Percentiles rank a stretch among this genome's conserved stretches.
Evolutionary conservation across 1,284 basidiomycete species (phyloP).

Genomic region (Porogramme epimiltina): DNA sequence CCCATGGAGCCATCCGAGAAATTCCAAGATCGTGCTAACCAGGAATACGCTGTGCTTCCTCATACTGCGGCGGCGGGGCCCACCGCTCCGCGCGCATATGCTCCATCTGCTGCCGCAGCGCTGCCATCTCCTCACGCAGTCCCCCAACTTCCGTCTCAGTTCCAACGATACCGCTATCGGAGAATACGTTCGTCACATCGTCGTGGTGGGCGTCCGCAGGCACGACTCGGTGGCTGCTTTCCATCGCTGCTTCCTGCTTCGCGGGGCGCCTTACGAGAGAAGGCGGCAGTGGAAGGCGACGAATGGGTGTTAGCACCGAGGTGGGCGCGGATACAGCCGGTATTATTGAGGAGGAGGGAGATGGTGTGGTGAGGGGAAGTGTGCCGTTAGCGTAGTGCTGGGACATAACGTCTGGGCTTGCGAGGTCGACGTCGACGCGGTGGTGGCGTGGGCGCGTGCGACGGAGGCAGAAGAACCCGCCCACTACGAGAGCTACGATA

Average conservation of each 20-base stretch:
- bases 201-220: background rate
- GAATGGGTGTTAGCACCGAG: too few species aligned
- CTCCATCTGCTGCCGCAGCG: slow-evolving; percentile 28
- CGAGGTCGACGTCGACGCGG: background rate
- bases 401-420: too few species aligned
- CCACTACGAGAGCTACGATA: slow-evolving; percentile 10
- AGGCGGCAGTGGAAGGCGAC: too few species aligned
- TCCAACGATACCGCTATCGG: background rate
- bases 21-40: too few species aligned
- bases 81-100: slow-evolving; percentile 24
- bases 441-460: slow-evolving; percentile 22
- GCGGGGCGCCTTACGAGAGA: background rate
- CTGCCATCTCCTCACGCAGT: slow-evolving; percentile 23
- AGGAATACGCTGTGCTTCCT: too few species aligned
- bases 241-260: background rate
- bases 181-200: background rate
- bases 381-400: too few species aligned
- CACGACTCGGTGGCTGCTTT: too few species aligned
- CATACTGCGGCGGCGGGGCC: slow-evolving; percentile 27
- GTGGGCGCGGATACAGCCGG: too few species aligned
- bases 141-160: background rate
- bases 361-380: too few species aligned
- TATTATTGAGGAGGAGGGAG: too few species aligned
- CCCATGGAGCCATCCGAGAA: too few species aligned
- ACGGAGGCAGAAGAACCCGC: slow-evolving; percentile 15